A percentile compares a stretch with the other conserved stretches of the same genome.
phyloP scores from a whole-genome alignment of 1,284 basidiomycete genomes.

The Golubevia pallescens region DNA sequence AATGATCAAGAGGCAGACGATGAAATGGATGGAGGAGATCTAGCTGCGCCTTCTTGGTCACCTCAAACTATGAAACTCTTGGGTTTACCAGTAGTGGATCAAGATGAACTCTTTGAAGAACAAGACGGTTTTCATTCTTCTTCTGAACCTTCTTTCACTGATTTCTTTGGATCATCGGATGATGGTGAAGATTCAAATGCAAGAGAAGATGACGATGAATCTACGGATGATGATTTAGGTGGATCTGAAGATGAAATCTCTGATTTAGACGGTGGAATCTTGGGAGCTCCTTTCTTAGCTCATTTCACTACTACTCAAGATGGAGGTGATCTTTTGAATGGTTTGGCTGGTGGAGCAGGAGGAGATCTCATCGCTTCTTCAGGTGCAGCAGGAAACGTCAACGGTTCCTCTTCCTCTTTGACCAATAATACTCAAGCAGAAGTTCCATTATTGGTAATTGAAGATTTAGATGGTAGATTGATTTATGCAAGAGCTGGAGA shows the following conservation, averaged over 20 bases:
- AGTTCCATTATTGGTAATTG: constrained; percentile 59
- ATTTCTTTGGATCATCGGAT: constrained; percentile 55
- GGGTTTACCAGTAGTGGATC: constrained; percentile 29
- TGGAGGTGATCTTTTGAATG: background rate
- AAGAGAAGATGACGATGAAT: constrained; percentile 34
- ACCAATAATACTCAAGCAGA: constrained; percentile 16
- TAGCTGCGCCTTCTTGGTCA: constrained; percentile 36
- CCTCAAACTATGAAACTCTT: constrained; percentile 42
- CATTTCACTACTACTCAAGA: constrained; percentile 32
- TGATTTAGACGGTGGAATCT: constrained; percentile 38
- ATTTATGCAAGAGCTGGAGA: constrained; percentile 61
- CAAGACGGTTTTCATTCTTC: constrained; percentile 56
- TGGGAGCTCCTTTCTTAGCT: constrained; percentile 47
- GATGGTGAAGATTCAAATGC: constrained; percentile 26
- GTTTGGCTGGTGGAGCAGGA: background rate
- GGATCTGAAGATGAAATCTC: constrained; percentile 43
- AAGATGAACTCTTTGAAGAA: constrained; percentile 53
- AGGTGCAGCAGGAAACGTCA: background rate
- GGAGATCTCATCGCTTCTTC: background rate
- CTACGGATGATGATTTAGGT: constrained; percentile 29
- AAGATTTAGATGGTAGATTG: constrained; percentile 60
- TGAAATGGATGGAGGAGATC: constrained; percentile 20
- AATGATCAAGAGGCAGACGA: constrained; percentile 18
- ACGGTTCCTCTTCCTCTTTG: background rate
- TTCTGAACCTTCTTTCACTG: constrained; percentile 60